phyloP scores from a whole-genome alignment of 768 basidiomycete species.

The Termitomyces heimii region DNA sequence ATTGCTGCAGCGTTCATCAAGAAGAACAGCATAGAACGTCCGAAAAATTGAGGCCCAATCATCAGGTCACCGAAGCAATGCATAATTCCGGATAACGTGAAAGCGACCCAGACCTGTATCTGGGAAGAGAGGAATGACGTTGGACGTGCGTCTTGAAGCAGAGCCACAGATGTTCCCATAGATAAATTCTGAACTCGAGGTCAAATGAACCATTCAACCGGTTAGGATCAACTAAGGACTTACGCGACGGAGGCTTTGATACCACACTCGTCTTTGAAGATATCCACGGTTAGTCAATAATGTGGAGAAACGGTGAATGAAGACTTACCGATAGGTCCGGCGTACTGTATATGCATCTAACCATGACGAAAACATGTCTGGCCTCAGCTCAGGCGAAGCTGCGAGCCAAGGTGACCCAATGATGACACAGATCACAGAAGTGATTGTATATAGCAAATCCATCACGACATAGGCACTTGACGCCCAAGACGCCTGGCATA shows the following conservation, averaged over 20 bases:
- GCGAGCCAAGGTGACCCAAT: neutral
- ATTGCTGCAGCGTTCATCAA: neutral
- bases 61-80: slow-evolving; percentile 9
- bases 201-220: neutral
- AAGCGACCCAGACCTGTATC: slow-evolving; percentile 2
- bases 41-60: neutral
- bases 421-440: neutral
- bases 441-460: neutral
- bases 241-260: slow-evolving; percentile 7
- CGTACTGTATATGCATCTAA: slow-evolving; percentile 5
- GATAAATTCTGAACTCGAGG: neutral
- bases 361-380: slow-evolving; percentile 4
- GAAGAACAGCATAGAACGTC: slow-evolving; percentile 1
- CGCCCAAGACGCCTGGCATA: neutral
- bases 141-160: neutral
- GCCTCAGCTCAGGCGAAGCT: slow-evolving; percentile 1
- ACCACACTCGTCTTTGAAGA: slow-evolving; percentile 2
- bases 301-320: neutral
- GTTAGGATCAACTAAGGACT: neutral
- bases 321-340: slow-evolving; percentile 2
- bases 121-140: neutral
- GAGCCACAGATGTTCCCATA: neutral
- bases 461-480: neutral
- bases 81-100: neutral
- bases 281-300: neutral